These are phyloP conservation scores for Wickerhamomyces rabaulensis DNA, from an alignment of 805 yeast species.

Conservation along the genomic window DNA sequence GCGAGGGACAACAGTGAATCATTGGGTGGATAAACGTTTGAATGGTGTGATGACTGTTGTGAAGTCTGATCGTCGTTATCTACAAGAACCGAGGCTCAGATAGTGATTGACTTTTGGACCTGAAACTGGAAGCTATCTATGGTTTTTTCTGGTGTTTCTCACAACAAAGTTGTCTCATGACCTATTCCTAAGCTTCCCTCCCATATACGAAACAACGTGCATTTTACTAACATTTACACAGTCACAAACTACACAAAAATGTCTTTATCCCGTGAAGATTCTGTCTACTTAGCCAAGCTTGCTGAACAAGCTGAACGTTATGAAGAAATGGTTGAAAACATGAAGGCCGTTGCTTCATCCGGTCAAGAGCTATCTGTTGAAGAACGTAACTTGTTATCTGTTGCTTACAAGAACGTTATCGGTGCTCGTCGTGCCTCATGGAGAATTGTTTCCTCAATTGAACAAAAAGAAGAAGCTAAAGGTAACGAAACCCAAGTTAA, in stretches of 20 bases:
- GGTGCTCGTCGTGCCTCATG: conserved; percentile 99
- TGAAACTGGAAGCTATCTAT: too few species aligned
- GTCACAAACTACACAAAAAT: conserved; percentile 28
- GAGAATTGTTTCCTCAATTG: conserved; percentile 98
- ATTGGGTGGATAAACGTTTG: too few species aligned
- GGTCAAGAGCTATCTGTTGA: conserved; percentile 95
- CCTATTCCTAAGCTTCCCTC: neutral
- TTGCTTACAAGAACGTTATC: conserved; percentile 96
- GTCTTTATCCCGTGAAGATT: conserved; percentile 93
- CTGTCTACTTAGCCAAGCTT: conserved; percentile 94
- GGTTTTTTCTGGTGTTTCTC: too few species aligned
- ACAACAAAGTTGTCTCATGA: too few species aligned
- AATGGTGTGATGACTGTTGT: too few species aligned
- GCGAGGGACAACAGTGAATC: neutral
- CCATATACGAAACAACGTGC: neutral
- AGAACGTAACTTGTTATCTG: conserved; percentile 95
- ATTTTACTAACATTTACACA: neutral
- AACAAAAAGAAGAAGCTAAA: conserved; percentile 96
- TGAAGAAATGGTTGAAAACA: conserved; percentile 98
- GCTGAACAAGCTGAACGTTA: conserved; percentile 99
- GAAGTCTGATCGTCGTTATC: too few species aligned
- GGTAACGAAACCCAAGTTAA: conserved; percentile 88
- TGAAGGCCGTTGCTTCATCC: conserved; percentile 95
- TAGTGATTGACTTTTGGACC: too few species aligned
- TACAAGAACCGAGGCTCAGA: too few species aligned